Base-by-base conservation (phyloP, 768 basidiomycete species). In the Austroboletus eburneus region DNA sequence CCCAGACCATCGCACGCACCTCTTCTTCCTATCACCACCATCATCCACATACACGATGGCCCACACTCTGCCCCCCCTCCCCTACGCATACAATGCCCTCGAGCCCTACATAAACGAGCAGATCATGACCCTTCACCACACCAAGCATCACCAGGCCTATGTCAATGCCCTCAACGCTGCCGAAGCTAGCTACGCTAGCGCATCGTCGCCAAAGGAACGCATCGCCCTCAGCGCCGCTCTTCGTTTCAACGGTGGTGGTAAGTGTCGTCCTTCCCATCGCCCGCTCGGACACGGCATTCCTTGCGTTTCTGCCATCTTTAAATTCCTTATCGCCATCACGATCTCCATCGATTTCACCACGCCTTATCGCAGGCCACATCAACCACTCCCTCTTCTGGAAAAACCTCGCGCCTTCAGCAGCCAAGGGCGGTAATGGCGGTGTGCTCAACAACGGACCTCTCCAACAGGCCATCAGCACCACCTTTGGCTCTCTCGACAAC, bases 351-450 rank as follows among this genome's bases (percentile, higher is more conserved):
- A 16, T 17, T 12, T 20, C 18, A 10, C n/a, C n/a, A 10, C 25
- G 16, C 35, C 13, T 23, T 8, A 16, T n/a, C 45, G 9, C 34
- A 86, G 85, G 87, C 9, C 92, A 90, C 71, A 88, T 93, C 76
- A 92, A 93, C 72, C 91, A 92, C 74, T 87, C 91, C 43, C 81
- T 94, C 49, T 97, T 97, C 79, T 96, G 94, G 94, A 86, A 80
- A 72, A 94, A 93, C 75, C 76, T 96, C 45, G 83, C 91, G 3
- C 88, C 88, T 2, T 59, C 79, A 22, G 64, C 71, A 5, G 55
- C 62, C 14, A 72, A 27, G 27, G 12, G 12, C 5, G 27, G 27
- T 12, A 27, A 55, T 30, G 87, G 87, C 14, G 86, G 85, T 40
- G 62, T 61, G 7, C 72, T 87, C 58, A 69, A 68, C 30, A 73